These are phyloP conservation scores for Hylodesmum podocarpum DNA, from an alignment of 306 rosid species.

Conservation along the genomic window DNA sequence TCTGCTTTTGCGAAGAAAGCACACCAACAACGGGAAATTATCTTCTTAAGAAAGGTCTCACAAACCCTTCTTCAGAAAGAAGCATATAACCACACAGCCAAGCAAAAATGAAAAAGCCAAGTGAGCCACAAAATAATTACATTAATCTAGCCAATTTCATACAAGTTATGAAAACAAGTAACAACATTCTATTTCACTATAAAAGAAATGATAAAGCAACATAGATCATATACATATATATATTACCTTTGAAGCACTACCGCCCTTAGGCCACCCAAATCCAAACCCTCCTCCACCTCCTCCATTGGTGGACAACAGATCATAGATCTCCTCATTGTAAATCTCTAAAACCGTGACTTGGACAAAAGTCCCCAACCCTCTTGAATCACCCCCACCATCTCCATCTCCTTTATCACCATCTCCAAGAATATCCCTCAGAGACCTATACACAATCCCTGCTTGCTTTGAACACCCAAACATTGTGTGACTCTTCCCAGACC, in stretches of 20 bases:
- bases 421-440: conserved; percentile 87
- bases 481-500: conserved; percentile 96
- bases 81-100: conserved; percentile 1
- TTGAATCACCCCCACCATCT: conserved; percentile 33
- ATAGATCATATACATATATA: too few species aligned
- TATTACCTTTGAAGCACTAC: conserved; percentile 75
- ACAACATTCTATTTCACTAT: neutral
- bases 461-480: conserved; percentile 91
- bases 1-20: neutral
- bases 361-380: conserved; percentile 67
- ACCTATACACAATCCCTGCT: conserved; percentile 88
- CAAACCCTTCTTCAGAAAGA: neutral
- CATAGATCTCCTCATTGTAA: conserved; percentile 94
- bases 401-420: conserved; percentile 36
- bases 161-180: neutral
- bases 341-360: conserved; percentile 96
- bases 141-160: neutral
- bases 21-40: neutral
- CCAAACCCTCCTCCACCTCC: conserved; percentile 70
- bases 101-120: conserved; percentile 8
- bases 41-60: neutral
- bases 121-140: neutral
- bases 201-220: neutral
- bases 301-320: conserved; percentile 69
- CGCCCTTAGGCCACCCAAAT: conserved; percentile 86